phyloP scores from a whole-genome alignment of 805 yeast genomes.

The Ogataea zsoltii region DNA sequence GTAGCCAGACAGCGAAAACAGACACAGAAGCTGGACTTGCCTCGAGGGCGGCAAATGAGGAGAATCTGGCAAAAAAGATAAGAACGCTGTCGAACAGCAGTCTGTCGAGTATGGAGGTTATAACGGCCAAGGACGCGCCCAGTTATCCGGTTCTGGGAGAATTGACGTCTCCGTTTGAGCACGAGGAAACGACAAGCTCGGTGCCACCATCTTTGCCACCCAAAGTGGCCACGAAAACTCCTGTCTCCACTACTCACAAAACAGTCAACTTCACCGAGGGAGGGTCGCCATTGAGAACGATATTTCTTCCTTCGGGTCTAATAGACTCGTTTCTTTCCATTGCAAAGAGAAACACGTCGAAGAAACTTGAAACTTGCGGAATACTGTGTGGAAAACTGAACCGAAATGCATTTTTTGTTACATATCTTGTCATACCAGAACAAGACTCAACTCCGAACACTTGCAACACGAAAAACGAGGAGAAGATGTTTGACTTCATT shows the following conservation, averaged over 20 bases:
- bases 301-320: conserved; percentile 50
- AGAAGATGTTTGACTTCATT: conserved; percentile 53
- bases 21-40: conserved; percentile 11
- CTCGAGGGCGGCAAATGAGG: conserved; percentile 8
- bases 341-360: conserved; percentile 50
- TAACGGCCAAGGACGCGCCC: conserved; percentile 10
- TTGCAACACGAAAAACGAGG: conserved; percentile 62
- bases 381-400: conserved; percentile 63
- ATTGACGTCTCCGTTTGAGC: conserved; percentile 9
- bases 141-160: conserved; percentile 23
- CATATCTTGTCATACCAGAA: conserved; percentile 60
- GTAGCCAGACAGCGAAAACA: conserved; percentile 3
- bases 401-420: conserved; percentile 62
- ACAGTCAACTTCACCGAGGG: conserved; percentile 50
- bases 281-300: conserved; percentile 53
- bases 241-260: conserved; percentile 33
- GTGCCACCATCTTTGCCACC: neutral
- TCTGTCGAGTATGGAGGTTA: conserved; percentile 15
- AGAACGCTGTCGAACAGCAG: conserved; percentile 27
- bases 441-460: conserved; percentile 65
- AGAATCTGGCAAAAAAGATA: conserved; percentile 23
- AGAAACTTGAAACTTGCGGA: conserved; percentile 64
- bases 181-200: conserved; percentile 1
- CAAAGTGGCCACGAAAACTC: conserved; percentile 6
- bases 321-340: conserved; percentile 44